Percentiles rank a stretch among this genome's conserved stretches.
Conservation (phyloP, 2,329 filamentous ascomycete species). For the Neobulgaria alba region DNA sequence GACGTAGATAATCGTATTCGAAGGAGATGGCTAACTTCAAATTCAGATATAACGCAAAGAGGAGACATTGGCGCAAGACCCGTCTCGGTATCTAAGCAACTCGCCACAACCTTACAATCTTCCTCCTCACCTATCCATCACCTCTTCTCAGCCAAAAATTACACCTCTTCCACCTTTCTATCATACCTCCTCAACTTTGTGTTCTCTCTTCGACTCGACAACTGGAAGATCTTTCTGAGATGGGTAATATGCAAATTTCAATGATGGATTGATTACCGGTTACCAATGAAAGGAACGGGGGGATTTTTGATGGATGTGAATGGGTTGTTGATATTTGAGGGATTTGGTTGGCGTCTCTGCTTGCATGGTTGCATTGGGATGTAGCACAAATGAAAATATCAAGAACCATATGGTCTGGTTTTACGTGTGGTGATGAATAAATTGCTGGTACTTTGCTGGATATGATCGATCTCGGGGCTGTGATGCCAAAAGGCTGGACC, state of each 20-base stretch:
- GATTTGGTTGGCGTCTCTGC: slow-evolving; percentile 1
- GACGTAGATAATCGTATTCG: no score
- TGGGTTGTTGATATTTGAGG: slow-evolving; percentile 1
- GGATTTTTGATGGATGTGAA: background rate
- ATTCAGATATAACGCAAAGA: slow-evolving; percentile 97
- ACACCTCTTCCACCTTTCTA: slow-evolving; percentile 6
- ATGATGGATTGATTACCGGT: slow-evolving; percentile 1
- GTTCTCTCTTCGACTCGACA: no score
- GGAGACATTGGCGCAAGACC: slow-evolving; percentile 99
- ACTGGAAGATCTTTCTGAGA: slow-evolving; percentile 1
- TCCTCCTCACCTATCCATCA: slow-evolving; percentile 9
- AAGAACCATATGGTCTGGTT: no score
- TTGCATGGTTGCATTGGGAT: slow-evolving; percentile 1
- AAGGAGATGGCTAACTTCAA: background rate
- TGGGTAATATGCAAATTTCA: slow-evolving; percentile 5
- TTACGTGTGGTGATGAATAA: no score
- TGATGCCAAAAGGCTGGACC: no score
- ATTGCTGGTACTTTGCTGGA: no score
- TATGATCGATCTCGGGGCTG: no score
- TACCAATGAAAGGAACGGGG: slow-evolving; percentile 1
- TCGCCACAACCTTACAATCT: slow-evolving; percentile 29
- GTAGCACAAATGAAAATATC: slow-evolving; percentile 2
- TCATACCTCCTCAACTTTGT: slow-evolving; percentile 2
- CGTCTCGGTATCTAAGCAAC: slow-evolving; percentile 90
- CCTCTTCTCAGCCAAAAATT: slow-evolving; percentile 8